These are phyloP conservation scores for Xylariaceae sp. DNA, from an alignment of 2,329 filamentous ascomycete genomes.

Conservation along the genomic window DNA sequence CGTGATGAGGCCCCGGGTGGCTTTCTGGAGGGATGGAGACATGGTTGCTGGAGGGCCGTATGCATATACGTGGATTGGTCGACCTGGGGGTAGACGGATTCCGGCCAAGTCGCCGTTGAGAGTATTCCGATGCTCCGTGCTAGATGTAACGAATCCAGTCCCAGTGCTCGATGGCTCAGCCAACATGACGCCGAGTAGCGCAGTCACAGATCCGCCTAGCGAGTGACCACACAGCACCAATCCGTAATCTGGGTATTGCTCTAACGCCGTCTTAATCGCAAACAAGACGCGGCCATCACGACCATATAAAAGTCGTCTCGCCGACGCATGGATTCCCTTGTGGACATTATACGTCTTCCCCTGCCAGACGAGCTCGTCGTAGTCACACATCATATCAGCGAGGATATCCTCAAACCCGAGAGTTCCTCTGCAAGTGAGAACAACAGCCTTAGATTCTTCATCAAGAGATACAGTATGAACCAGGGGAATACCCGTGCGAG, in stretches of 20 bases:
- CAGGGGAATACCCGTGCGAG: conserved; percentile 61
- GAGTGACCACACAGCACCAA: conserved; percentile 66
- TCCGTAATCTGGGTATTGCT: conserved; percentile 63
- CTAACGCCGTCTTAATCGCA: conserved; percentile 59
- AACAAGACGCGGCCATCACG: conserved; percentile 61
- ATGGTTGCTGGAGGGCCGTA: conserved; percentile 71
- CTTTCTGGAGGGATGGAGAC: conserved; percentile 62
- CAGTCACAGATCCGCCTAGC: conserved; percentile 63
- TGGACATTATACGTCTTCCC: conserved; percentile 64
- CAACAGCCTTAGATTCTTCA: conserved; percentile 65
- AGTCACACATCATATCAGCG: conserved; percentile 69
- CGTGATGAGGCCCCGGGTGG: conserved; percentile 69
- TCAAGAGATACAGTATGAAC: conserved; percentile 70
- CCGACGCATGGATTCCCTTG: conserved; percentile 69
- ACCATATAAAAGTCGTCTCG: conserved; percentile 60
- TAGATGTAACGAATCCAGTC: conserved; percentile 58
- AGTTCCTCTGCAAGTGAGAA: conserved; percentile 67
- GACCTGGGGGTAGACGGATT: conserved; percentile 56
- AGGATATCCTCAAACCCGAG: conserved; percentile 69
- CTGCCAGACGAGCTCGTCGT: conserved; percentile 60
- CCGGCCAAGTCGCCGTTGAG: conserved; percentile 29
- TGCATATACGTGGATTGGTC: conserved; percentile 73
- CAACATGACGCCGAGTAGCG: conserved; percentile 65
- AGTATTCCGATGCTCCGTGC: conserved; percentile 40
- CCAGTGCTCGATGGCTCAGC: conserved; percentile 54